Conservation (phyloP, 441 rosid species). For the Gossypium lobatum region DNA sequence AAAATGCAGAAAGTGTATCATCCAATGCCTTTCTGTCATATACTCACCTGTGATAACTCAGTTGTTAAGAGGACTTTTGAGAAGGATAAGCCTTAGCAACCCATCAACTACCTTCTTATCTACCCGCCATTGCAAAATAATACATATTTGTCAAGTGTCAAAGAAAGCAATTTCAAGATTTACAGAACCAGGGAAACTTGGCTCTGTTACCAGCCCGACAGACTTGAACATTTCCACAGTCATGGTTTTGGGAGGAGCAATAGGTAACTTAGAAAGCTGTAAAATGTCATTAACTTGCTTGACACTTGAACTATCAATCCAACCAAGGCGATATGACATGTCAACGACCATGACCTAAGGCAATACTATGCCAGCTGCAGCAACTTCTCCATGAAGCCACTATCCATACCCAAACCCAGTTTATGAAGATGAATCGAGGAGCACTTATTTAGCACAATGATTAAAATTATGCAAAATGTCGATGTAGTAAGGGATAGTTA, state of each 20-base stretch:
- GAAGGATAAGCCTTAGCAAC: conserved; percentile 77
- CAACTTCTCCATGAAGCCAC: conserved; percentile 99
- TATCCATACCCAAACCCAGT: conserved; percentile 84
- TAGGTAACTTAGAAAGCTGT: conserved; percentile 63
- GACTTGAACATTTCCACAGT: conserved; percentile 91
- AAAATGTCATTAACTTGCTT: conserved; percentile 57
- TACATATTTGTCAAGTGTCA: background rate
- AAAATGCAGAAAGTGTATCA: conserved; percentile 70
- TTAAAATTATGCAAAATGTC: too few species aligned
- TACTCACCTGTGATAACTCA: conserved; percentile 81
- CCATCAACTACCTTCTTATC: conserved; percentile 99
- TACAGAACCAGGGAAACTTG: background rate
- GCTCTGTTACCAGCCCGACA: conserved; percentile 75
- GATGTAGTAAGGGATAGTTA: too few species aligned
- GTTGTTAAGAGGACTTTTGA: conserved; percentile 83
- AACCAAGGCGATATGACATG: conserved; percentile 95
- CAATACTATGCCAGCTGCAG: conserved; percentile 86
- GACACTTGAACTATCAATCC: conserved; percentile 84
- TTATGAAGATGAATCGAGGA: conserved; percentile 12
- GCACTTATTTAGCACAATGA: too few species aligned
- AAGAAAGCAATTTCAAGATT: background rate
- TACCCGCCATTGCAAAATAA: conserved; percentile 38
- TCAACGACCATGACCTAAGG: conserved; percentile 83
- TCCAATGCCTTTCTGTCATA: conserved; percentile 76
- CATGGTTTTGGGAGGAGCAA: conserved; percentile 68